Conservation (phyloP, 345 rosid genomes). For the Kernera saxatilis region DNA sequence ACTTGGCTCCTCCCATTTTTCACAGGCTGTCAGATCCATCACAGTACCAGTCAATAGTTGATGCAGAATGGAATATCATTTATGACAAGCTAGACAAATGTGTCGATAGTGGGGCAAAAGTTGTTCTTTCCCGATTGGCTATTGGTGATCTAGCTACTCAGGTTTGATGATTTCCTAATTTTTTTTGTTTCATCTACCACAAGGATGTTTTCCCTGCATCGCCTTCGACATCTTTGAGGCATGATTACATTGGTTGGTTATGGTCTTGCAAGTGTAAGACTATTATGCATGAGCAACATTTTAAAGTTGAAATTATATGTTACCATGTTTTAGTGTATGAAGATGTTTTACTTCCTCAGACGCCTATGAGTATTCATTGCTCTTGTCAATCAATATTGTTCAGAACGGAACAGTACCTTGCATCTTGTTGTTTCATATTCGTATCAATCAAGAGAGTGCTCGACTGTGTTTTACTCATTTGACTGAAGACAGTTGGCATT, state of each 20-base stretch:
- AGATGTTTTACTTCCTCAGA: background rate
- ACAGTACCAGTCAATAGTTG: constrained; percentile 97
- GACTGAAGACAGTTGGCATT: background rate
- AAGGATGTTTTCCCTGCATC: background rate
- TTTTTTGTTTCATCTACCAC: background rate
- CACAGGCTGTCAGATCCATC: constrained; percentile 92
- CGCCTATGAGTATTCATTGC: background rate
- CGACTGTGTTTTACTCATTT: background rate
- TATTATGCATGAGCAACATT: background rate
- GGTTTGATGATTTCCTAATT: constrained; percentile 36
- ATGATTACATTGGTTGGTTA: constrained; percentile 10
- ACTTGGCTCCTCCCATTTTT: constrained; percentile 8
- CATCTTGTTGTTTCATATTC: constrained; percentile 4
- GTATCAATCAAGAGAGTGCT: background rate
- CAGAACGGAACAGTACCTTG: background rate
- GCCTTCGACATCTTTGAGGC: background rate
- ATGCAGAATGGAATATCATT: constrained; percentile 99
- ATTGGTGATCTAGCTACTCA: constrained; percentile 99
- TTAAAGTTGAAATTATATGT: background rate
- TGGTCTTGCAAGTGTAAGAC: background rate
- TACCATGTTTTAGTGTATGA: background rate
- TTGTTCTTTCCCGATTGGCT: constrained; percentile 95
- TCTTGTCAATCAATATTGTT: background rate
- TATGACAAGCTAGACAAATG: constrained; percentile 98
- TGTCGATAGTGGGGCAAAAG: constrained; percentile 85